These are phyloP conservation scores for Phalaenopsis equestris DNA, from an alignment of 106 monocot species.

Conservation along the genomic window DNA sequence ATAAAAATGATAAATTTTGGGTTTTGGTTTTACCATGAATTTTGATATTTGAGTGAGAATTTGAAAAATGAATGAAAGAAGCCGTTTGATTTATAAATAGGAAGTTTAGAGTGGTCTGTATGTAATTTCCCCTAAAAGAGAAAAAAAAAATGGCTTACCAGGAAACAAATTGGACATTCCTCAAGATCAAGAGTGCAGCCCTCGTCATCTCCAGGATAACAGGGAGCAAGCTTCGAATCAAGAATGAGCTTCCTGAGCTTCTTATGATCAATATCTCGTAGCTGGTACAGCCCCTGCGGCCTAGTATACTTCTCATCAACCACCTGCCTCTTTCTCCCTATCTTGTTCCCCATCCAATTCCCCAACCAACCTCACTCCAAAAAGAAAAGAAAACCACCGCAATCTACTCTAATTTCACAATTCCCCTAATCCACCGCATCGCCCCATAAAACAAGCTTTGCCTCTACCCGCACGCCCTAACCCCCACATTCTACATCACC, in stretches of 20 bases:
- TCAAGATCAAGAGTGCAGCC: conserved; percentile 54
- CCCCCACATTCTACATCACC: background rate
- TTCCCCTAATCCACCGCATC: background rate
- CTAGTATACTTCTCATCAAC: conserved; percentile 86
- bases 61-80: no score
- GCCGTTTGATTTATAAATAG: no score
- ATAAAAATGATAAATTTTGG: no score
- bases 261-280: conserved; percentile 70
- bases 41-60: no score
- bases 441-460: background rate
- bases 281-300: conserved; percentile 75
- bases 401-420: background rate
- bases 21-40: no score
- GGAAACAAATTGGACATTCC: conserved; percentile 90
- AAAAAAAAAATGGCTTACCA: conserved; percentile 42
- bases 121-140: no score
- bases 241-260: conserved; percentile 90
- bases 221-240: conserved; percentile 85
- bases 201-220: conserved; percentile 72
- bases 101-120: no score
- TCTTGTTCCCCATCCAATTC: conserved; percentile 72
- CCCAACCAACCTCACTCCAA: background rate
- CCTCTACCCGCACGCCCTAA: background rate
- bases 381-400: background rate
- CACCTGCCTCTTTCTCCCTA: conserved; percentile 51